Evolutionary conservation across 192 early-diverging fungal species (phyloP), one percentile per base, ranked within the genome.

Genomic region (Kickxella alabastrina): DNA sequence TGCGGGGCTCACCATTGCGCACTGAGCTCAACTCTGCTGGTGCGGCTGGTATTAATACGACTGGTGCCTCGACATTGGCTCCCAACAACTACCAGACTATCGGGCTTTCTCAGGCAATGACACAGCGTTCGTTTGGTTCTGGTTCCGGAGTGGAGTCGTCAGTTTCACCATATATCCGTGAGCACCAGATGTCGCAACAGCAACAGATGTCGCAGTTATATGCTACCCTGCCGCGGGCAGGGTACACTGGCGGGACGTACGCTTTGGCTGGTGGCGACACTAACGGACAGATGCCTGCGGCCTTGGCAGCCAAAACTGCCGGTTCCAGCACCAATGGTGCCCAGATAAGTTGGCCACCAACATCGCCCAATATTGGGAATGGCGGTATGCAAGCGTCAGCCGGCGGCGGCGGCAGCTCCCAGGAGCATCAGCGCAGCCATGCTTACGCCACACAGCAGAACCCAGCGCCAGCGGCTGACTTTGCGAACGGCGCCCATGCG

Each of bases 1-100:
- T 60, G 0, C 41, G 43, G 14, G 54, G 55, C 21, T 75, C 71
- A 15, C 71, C 71, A 12, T 58, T 75, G 26, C 59, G 71, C 10
- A 46, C 44, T 7, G 64, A 75, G 48, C 52, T 75, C 10, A 42
- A 47, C 40, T 32, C 38, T 15, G 14, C 41, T 7, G 15, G 53
- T 24, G 22, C 34, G 2, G 22, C 52, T 25, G 15, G 19, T 6
- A 19, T 43, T 15, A 43, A 27, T 24, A 18, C 14, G 32, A 7
- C 17, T 4, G 3, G 8, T 5, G 0, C 32, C 4, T 17, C 6
- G 34, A 34, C 18, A 10, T 10, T 15, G 22, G 47, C 32, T 10
- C 19, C 10, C 3, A 10, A 24, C 21, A n/a, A n/a, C n/a, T n/a
- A n/a, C n/a, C n/a, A n/a, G n/a, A 12, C 31, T 12, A 19, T 19